Evolutionary conservation across 2,329 filamentous ascomycete species (phyloP).

Genomic region (Cadophora malorum): DNA sequence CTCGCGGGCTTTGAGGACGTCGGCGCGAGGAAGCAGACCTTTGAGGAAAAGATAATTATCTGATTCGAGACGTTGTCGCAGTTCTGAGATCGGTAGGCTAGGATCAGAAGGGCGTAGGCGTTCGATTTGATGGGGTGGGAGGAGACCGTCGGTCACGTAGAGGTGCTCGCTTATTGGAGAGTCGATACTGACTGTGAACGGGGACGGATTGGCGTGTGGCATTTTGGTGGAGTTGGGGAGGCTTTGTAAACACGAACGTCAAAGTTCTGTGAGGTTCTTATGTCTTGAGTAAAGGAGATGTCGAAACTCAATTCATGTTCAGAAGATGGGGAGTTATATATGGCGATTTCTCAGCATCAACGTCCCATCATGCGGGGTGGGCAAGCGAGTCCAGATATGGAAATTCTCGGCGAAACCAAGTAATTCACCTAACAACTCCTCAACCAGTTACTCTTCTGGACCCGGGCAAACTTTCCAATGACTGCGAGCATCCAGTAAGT

Average conservation of each 20-base stretch:
- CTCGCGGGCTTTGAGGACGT: constrained; percentile 58
- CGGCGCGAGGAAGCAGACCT: constrained; percentile 56
- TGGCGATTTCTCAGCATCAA: neutral
- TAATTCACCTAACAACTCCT: neutral
- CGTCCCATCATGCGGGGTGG: neutral
- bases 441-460: neutral
- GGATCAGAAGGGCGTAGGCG: constrained; percentile 25
- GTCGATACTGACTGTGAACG: neutral
- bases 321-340: no score
- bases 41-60: constrained; percentile 64
- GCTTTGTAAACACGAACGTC: no score
- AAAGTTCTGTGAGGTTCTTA: no score
- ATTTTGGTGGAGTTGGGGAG: neutral
- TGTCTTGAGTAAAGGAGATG: no score
- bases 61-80: constrained; percentile 50
- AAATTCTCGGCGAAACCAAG: neutral
- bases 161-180: neutral
- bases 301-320: no score
- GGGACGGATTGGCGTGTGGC: neutral
- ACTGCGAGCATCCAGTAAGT: no score
- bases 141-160: constrained; percentile 43
- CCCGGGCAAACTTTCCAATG: neutral
- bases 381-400: neutral
- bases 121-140: constrained; percentile 15
- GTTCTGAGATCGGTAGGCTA: constrained; percentile 51